These are phyloP conservation scores for Candida freyschussii DNA, from an alignment of 1,139 yeast species.

Conservation along the genomic window DNA sequence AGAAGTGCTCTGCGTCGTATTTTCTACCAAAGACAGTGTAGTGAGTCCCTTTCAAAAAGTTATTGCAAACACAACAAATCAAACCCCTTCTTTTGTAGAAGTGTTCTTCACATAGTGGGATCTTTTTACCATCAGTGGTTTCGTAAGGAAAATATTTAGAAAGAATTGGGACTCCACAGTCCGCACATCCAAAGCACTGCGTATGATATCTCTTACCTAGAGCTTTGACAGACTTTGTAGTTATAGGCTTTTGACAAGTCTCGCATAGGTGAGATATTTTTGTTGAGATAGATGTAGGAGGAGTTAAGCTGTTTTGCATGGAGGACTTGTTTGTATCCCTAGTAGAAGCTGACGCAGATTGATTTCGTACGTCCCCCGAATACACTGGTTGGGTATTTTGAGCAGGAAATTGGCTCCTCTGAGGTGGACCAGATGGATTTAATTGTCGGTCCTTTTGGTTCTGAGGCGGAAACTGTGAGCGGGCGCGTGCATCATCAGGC, in stretches of 20 bases:
- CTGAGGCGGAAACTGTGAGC: not conserved
- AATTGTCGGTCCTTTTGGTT: constrained; percentile 4
- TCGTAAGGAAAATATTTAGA: constrained; percentile 45
- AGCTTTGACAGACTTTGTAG: constrained; percentile 85
- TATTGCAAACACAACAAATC: constrained; percentile 78
- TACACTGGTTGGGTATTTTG: too few species aligned
- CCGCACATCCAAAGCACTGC: constrained; percentile 80
- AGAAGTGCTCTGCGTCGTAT: constrained; percentile 93
- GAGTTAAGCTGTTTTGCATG: constrained; percentile 3
- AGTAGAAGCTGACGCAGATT: constrained; percentile 7
- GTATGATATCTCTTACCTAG: constrained; percentile 76
- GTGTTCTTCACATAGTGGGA: constrained; percentile 89
- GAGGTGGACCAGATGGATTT: constrained; percentile 10
- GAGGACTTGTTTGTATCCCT: constrained; percentile 4
- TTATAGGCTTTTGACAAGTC: constrained; percentile 60
- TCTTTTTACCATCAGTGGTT: constrained; percentile 38
- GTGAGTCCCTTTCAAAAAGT: constrained; percentile 87
- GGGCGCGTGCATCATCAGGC: constrained; percentile 9
- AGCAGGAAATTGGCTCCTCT: constrained; percentile 8
- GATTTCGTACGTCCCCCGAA: constrained; percentile 1
- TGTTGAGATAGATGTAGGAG: constrained; percentile 12
- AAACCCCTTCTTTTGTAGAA: constrained; percentile 81
- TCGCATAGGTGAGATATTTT: constrained; percentile 42
- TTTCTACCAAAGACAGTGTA: constrained; percentile 90
- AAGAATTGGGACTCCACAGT: constrained; percentile 71